Evolutionary conservation across 768 basidiomycete species (phyloP).

Genomic region (Candolleomyces efflorescens): DNA sequence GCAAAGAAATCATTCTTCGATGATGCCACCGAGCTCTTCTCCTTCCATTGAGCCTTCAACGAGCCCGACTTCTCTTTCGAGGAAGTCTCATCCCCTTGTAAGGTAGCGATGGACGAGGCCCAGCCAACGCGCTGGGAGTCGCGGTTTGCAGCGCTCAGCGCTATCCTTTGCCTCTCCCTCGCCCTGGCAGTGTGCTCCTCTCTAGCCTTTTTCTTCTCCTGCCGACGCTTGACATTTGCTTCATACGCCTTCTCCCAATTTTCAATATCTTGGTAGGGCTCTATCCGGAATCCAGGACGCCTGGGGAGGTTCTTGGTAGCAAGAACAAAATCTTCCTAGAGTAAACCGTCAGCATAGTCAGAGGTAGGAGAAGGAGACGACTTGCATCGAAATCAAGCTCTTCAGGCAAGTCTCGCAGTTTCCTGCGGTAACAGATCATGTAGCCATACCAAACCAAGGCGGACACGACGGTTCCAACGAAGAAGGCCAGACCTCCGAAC

Average conservation of each 20-base stretch:
- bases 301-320: conserved; percentile 2
- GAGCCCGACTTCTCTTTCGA: not conserved
- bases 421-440: conserved; percentile 19
- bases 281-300: not conserved
- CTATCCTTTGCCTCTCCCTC: not conserved
- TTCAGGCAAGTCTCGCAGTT: conserved; percentile 23
- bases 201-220: not conserved
- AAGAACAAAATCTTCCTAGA: conserved; percentile 6
- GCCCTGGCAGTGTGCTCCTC: not conserved
- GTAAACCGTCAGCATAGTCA: conserved; percentile 14
- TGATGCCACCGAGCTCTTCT: not conserved
- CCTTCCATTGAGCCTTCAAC: not conserved
- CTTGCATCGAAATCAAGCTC: conserved; percentile 23
- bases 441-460: conserved; percentile 23
- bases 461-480: conserved; percentile 16
- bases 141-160: not conserved
- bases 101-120: conserved; percentile 23
- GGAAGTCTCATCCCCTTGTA: conserved; percentile 10
- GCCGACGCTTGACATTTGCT: not conserved
- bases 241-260: not conserved
- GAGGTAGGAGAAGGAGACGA: conserved; percentile 3
- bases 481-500: conserved; percentile 25
- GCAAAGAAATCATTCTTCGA: not conserved
- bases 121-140: conserved; percentile 25
- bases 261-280: not conserved